Evolutionary conservation across 495 filamentous ascomycete species (phyloP).

Genomic region (Aspergillus biplanus): DNA sequence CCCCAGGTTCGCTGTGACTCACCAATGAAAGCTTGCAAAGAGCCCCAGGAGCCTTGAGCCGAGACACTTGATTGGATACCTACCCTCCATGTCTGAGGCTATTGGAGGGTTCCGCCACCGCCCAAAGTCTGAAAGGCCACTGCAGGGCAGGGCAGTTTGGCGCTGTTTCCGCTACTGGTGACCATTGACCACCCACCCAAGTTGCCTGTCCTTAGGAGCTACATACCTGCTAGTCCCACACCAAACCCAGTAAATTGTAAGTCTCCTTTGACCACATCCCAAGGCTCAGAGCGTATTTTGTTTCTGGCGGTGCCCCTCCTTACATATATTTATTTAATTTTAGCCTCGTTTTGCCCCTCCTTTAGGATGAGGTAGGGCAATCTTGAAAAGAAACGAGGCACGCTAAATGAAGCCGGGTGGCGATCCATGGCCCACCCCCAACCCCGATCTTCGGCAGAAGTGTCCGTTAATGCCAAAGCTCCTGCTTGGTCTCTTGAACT

Average conservation of each 20-base stretch:
- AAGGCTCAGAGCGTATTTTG: background rate
- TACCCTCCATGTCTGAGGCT: conserved; percentile 15
- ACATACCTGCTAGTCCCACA: no score
- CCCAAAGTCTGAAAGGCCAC: conserved; percentile 13
- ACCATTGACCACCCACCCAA: conserved; percentile 7
- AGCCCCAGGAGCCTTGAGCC: conserved; percentile 6
- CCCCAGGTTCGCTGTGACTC: background rate
- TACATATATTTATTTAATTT: background rate
- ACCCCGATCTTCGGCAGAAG: conserved; percentile 4
- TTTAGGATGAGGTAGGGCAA: background rate
- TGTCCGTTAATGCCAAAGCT: conserved; percentile 3
- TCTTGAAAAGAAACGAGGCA: background rate
- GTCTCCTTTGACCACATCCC: background rate
- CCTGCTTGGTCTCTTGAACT: background rate
- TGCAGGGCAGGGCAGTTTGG: no score
- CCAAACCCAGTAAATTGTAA: background rate
- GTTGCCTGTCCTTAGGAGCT: background rate
- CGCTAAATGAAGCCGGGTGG: conserved; percentile 2
- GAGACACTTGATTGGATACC: conserved; percentile 28
- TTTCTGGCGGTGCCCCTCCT: background rate
- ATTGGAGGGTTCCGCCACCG: conserved; percentile 25
- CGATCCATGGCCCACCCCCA: conserved; percentile 1
- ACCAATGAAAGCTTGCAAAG: conserved; percentile 20
- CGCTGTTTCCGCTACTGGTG: conserved; percentile 21
- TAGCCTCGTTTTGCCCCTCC: background rate